These are phyloP conservation scores for Paecilomyces dactylethromorphus DNA, from an alignment of 2,329 filamentous ascomycete species.

Conservation along the genomic window DNA sequence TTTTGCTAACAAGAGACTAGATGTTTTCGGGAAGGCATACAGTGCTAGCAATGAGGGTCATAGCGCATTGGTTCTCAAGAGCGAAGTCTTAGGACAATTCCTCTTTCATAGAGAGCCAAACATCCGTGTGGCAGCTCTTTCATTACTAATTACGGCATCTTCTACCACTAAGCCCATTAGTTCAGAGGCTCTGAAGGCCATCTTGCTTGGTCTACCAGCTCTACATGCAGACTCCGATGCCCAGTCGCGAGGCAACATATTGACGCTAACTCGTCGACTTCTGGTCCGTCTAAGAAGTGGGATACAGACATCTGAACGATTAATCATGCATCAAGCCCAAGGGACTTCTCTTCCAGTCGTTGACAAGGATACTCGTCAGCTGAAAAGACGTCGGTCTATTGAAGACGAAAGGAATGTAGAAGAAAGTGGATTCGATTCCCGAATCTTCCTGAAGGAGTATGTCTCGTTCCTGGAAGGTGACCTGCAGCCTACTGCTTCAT, in stretches of 20 bases:
- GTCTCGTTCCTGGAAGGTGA: constrained; percentile 65
- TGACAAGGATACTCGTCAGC: neutral
- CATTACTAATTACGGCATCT: constrained; percentile 69
- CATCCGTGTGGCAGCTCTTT: constrained; percentile 73
- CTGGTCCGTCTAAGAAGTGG: constrained; percentile 67
- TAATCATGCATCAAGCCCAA: constrained; percentile 18
- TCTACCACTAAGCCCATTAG: constrained; percentile 70
- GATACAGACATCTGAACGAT: constrained; percentile 34
- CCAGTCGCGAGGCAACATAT: constrained; percentile 74
- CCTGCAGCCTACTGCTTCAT: constrained; percentile 73
- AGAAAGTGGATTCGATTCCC: constrained; percentile 44
- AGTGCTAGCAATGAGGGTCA: constrained; percentile 7
- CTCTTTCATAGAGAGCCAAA: constrained; percentile 48
- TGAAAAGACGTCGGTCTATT: neutral
- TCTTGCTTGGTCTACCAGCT: constrained; percentile 60
- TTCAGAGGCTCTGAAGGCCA: constrained; percentile 51
- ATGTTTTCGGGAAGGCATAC: constrained; percentile 17
- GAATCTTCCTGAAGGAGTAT: constrained; percentile 66
- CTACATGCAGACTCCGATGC: constrained; percentile 81
- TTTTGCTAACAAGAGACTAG: constrained; percentile 12
- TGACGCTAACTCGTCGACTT: constrained; percentile 68
- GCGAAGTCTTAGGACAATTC: constrained; percentile 29
- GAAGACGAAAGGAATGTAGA: constrained; percentile 24
- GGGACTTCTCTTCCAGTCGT: neutral
- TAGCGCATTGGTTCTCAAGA: constrained; percentile 24